phyloP scores from a whole-genome alignment of 2,329 filamentous ascomycete species.

The Zasmidium angulare region DNA sequence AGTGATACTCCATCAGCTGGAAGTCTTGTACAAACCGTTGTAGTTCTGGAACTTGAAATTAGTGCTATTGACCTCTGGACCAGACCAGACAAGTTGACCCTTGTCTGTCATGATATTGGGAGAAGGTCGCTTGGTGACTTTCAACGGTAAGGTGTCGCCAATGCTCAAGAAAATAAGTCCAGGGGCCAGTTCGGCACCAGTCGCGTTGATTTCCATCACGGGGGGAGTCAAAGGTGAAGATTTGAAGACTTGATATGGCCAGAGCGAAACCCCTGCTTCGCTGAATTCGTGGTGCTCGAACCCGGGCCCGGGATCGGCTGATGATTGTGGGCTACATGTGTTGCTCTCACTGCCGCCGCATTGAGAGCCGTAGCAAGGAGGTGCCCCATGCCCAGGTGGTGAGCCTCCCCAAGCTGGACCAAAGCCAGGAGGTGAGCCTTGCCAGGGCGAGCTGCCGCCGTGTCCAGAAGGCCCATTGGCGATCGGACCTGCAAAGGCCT shows the following conservation, averaged over 20 bases:
- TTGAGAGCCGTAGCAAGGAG: neutral
- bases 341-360: neutral
- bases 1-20: neutral
- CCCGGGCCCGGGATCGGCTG: neutral
- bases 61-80: constrained; percentile 13
- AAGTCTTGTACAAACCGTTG: neutral
- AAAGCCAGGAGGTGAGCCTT: too few relatives aligned
- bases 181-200: neutral
- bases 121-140: neutral
- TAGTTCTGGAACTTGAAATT: constrained; percentile 22
- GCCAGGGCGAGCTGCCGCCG: neutral
- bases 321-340: neutral
- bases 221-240: neutral
- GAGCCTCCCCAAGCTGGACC: neutral
- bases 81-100: constrained; percentile 21
- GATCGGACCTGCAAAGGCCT: neutral
- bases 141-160: neutral
- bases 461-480: neutral
- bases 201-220: neutral
- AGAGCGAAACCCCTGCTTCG: neutral
- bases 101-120: neutral
- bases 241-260: constrained; percentile 2
- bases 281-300: neutral
- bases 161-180: constrained; percentile 1
- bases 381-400: neutral